These are phyloP conservation scores for Colletotrichum tofieldiae DNA, from an alignment of 2,329 filamentous ascomycete species.

Conservation along the genomic window DNA sequence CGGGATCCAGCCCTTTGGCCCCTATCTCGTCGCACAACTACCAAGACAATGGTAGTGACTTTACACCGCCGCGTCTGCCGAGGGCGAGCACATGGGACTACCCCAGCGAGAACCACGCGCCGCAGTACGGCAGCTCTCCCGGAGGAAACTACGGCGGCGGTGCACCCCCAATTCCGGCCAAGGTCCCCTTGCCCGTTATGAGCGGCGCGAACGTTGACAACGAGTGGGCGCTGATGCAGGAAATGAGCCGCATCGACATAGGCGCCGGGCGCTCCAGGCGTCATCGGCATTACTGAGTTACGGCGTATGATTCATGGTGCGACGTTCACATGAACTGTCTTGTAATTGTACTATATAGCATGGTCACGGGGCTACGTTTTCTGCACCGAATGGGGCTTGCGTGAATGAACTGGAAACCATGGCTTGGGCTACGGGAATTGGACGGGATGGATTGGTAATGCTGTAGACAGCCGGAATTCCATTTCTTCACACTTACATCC, in stretches of 20 bases:
- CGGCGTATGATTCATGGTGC: constrained; percentile 12
- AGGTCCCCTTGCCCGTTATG: constrained; percentile 72
- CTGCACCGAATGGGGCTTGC: constrained; percentile 3
- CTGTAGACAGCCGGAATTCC: constrained; percentile 34
- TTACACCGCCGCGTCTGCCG: constrained; percentile 60
- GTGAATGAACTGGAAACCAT: constrained; percentile 15
- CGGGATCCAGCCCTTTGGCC: constrained; percentile 65
- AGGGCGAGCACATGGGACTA: constrained; percentile 69
- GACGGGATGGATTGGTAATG: constrained; percentile 14
- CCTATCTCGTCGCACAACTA: constrained; percentile 68
- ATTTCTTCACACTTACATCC: not conserved
- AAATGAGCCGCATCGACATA: constrained; percentile 79
- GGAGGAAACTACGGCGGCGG: constrained; percentile 46
- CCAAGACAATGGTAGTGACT: constrained; percentile 59
- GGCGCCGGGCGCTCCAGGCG: constrained; percentile 72
- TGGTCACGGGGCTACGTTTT: constrained; percentile 26
- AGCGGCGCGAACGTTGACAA: constrained; percentile 60
- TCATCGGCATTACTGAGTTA: constrained; percentile 59
- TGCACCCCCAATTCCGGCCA: constrained; percentile 77
- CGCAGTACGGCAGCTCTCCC: constrained; percentile 52
- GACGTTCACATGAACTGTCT: constrained; percentile 5
- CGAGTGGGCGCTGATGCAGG: constrained; percentile 76
- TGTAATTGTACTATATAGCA: constrained; percentile 33
- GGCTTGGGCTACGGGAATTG: constrained; percentile 24
- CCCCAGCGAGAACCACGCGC: constrained; percentile 67